Evolutionary conservation across 371 early-diverging fungal genomes (phyloP), one percentile per base, ranked within the genome.

Genomic region (Actinomortierella ambigua): DNA sequence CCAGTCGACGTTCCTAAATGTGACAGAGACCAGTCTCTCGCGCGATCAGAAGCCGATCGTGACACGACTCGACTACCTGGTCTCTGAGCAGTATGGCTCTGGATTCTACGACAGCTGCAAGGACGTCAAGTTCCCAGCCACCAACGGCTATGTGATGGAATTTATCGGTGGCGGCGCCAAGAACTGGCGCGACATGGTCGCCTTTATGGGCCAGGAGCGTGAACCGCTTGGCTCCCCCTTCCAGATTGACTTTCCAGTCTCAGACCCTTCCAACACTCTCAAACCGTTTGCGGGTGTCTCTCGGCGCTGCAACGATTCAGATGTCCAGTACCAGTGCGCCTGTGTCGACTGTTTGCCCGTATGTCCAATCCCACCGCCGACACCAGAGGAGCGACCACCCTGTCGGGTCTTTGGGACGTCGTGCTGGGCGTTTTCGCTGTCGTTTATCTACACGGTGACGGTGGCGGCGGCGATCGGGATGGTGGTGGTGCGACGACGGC

Each of bases 81-180:
- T 91, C 3, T 86, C 79, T 22, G 81, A 82, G 27, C 53, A 77
- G 23, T 86, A 86, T 63, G 89, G 87, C 1, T 57, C 68, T 1
- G 87, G 84, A 34, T 88, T 92, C 53, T 92, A 73, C 55, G 85
- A 89, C 63, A 88, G 88, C 24, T 92, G 92, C 78, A 87, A 88
- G 61, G 89, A 91, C 42, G 84, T 92, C 68, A 89, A 90, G 66
- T 89, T 90, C 77, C 83, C 85, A 0, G 75, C 87, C 0, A 82
- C 81, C 24, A 91, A 91, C 67, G 84, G 83, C 1, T 89, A 80
- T 58, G 90, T 84, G 17, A 89, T 92, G 88, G 89, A 90, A 28
- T 79, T 92, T 22, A 88, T 90, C 54, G 92, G 89, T 9, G 90
- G 90, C 43, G 91, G 90, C 0, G 91, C 92, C 6, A 82, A 80